Evolutionary conservation across 2,329 filamentous ascomycete species (phyloP), one percentile per base, ranked within the genome.

Genomic region (Talaromyces sp.): DNA sequence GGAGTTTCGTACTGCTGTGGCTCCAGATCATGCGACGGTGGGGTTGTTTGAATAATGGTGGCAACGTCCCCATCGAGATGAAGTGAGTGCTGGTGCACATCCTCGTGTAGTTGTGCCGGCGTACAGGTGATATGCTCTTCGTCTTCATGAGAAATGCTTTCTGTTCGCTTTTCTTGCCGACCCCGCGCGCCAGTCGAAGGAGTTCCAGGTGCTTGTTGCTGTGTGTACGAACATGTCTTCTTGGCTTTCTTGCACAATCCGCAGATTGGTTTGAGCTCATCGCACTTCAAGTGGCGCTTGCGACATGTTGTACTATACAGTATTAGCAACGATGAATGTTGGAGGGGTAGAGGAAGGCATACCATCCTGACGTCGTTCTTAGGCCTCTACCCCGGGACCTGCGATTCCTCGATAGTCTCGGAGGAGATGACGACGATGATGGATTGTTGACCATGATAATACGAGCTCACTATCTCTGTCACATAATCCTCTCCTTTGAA

Each of bases 201-300:
- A 14, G 35, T 14, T 39, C 14, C 23, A 21, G 39, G 21, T 7
- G 39, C 11, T 33, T 23, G 35, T 28, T 65, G 60, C 18, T 42
- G 59, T 25, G 23, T 31, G 55, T 62, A 66, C 40, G 61, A 66
- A 40, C 64, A 69, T 18, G 50, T 11, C 48, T 64, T 63, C 42
- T 68, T 65, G 23, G 65, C 66, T 57, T 66, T 70, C n/a, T 59
- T 61, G 63, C 69, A 71, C 50, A 64, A 64, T 7, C 68, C 65
- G 50, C 69, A 71, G 37, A 64, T 63, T 4, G 69, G 69, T 64
- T 69, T 71, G 25, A 63, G 61, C 60, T 71, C 69, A 61, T 70
- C 69, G 60, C 69, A 70, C 60, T 70, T 70, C 39, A 70, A 48
- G 44, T 70, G 69, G 56, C 69, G 64, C 50, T 65, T 69, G 25